Evolutionary conservation across 345 rosid genomes (phyloP), one percentile per base, ranked within the genome.

Genomic region (Sonneratia alba): DNA sequence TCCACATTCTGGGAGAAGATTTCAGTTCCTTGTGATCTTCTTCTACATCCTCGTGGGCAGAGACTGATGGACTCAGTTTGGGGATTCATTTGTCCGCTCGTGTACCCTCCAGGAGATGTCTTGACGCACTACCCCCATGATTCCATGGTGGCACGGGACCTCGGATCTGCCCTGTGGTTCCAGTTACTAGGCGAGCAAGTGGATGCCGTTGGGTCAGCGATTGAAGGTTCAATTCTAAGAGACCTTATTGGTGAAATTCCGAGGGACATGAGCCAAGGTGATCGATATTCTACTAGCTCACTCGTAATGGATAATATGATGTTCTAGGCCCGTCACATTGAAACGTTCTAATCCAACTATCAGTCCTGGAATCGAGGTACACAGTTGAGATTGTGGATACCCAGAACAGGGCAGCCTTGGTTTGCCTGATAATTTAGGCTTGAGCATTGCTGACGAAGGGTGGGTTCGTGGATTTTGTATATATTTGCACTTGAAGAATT

Each of bases 211-310:
- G 93, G 83, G 71, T 81, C 71, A 79, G 90, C 89, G 72, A 80
- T 93, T 68, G 93, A 89, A 79, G 69, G 80, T 76, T 53, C 81
- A 69, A 85, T 93, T 32, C 77, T 86, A 16, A 79, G 76, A 55
- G 90, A 89, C 67, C 68, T 90, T 55, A 74, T 88, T 38, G 85
- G 83, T 38, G 97, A 88, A 70, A 69, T 85, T 76, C 73, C 85
- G 14, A 84, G 79, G 78, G 95, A 47, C 15, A 47, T 47, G 15
- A 47, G 51, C 15, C 9, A 47, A 47, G 51, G 5, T 47, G 51
- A 47, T 8, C 6, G 51, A 13, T 13, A 10, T 8, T 40, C 51
- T 2, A 47, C 14, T 47, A 47, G 13, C 51, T 47, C 13, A 47
- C 15, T 13, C 15, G 9, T 13, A 47, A 47, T 13, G 51, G 13